Percentiles rank a stretch among this genome's conserved stretches.
Conservation (phyloP, 1,139 yeast species). For the Geotrichum reessii region DNA sequence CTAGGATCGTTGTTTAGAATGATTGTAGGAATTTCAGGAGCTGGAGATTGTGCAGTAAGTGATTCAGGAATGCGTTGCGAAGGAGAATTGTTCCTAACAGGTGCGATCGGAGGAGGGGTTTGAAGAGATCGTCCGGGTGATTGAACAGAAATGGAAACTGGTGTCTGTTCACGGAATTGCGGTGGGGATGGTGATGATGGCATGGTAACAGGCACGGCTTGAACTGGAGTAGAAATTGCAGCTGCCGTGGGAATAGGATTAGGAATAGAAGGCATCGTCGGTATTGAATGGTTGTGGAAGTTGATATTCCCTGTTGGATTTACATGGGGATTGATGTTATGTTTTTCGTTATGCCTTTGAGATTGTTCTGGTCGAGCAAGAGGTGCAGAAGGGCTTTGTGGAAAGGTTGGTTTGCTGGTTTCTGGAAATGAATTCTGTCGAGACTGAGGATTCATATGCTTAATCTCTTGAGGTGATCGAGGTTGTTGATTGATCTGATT, state of each 20-base stretch:
- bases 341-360: neutral
- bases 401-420: neutral
- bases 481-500: neutral
- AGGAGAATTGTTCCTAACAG: neutral
- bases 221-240: neutral
- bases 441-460: neutral
- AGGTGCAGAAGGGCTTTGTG: neutral
- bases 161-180: neutral
- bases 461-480: neutral
- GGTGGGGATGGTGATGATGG: neutral
- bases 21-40: constrained; percentile 7
- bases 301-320: neutral
- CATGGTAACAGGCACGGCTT: neutral
- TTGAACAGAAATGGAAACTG: neutral
- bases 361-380: neutral
- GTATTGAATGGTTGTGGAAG: neutral
- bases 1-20: constrained; percentile 9
- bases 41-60: neutral
- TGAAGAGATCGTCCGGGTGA: neutral
- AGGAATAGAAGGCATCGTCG: neutral
- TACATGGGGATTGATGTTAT: neutral
- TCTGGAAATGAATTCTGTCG: neutral
- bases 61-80: neutral
- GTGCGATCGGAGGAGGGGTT: neutral
- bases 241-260: neutral